A percentile compares a stretch with the other conserved stretches of the same genome.
These are phyloP conservation scores for Dendrobium officinale DNA, from an alignment of 106 monocot species.

Conservation along the genomic window DNA sequence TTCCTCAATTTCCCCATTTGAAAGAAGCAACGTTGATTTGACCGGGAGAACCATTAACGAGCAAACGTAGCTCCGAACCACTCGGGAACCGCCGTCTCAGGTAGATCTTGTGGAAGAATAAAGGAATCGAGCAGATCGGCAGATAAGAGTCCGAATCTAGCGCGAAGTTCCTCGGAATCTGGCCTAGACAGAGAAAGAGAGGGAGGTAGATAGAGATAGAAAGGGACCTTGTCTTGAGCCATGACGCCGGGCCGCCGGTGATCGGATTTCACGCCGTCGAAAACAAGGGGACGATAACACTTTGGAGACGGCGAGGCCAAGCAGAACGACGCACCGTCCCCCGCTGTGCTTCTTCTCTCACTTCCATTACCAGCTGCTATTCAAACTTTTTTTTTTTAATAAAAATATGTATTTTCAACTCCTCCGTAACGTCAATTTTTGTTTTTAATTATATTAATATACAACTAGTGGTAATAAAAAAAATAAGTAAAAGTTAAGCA, in stretches of 20 bases:
- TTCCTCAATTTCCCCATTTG: neutral
- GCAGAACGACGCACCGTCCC: neutral
- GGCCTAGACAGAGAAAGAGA: neutral
- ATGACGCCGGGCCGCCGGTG: neutral
- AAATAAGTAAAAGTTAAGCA: too few relatives aligned
- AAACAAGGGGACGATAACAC: neutral
- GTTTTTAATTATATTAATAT: neutral
- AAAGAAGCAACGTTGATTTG: neutral
- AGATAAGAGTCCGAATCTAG: neutral
- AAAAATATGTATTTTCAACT: neutral
- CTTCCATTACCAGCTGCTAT: neutral
- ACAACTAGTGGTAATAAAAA: too few relatives aligned
- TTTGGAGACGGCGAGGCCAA: neutral
- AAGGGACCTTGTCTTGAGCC: slow-evolving; percentile 1
- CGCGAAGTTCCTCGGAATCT: neutral
- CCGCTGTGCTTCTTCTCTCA: neutral
- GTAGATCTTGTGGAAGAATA: neutral
- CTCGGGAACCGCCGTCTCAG: neutral
- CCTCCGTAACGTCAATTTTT: neutral
- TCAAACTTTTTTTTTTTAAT: neutral
- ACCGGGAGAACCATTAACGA: neutral
- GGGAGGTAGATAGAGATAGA: neutral
- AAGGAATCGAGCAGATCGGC: neutral
- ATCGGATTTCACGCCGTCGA: neutral
- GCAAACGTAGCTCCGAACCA: neutral